Percentiles rank a stretch among this genome's conserved stretches.
These are phyloP conservation scores for Tylopilus sp. DNA, from an alignment of 768 basidiomycete genomes.

Conservation along the genomic window DNA sequence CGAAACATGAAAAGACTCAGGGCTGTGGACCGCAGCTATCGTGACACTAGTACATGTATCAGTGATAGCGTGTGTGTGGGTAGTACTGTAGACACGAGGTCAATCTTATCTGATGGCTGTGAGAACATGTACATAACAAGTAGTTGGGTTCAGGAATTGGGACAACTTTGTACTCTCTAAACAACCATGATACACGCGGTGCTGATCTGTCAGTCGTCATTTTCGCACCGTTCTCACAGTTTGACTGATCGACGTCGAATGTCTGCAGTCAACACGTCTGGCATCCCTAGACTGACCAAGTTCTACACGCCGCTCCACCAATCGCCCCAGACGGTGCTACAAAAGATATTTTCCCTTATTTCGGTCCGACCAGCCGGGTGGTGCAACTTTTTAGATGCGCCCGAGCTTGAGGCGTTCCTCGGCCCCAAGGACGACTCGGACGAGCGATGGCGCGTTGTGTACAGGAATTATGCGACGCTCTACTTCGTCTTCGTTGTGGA, in stretches of 20 bases:
- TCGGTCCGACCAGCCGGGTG: conserved; percentile 75
- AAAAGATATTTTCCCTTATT: conserved; percentile 89
- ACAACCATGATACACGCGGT: conserved; percentile 77
- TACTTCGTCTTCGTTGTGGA: conserved; percentile 98
- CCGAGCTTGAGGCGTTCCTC: conserved; percentile 75
- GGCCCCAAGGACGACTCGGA: conserved; percentile 48
- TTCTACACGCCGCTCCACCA: conserved; percentile 80
- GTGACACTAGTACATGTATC: too few species aligned
- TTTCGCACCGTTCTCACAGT: conserved; percentile 16
- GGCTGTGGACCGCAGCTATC: too few species aligned
- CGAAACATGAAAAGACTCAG: conserved; percentile 31
- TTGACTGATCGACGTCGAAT: conserved; percentile 22
- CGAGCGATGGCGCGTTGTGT: conserved; percentile 83
- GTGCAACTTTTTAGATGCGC: conserved; percentile 96
- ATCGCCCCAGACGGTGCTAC: conserved; percentile 62
- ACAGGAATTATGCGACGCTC: conserved; percentile 92
- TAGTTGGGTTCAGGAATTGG: not conserved
- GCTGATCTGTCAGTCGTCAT: conserved; percentile 65
- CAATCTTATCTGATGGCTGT: not conserved
- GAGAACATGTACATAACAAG: not conserved
- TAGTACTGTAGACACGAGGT: not conserved
- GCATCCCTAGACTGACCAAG: conserved; percentile 79
- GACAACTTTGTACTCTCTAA: not conserved
- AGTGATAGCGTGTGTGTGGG: not conserved
- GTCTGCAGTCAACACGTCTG: conserved; percentile 98